Conservation (phyloP, 75 land plant species). For the Sequoia sempervirens region DNA sequence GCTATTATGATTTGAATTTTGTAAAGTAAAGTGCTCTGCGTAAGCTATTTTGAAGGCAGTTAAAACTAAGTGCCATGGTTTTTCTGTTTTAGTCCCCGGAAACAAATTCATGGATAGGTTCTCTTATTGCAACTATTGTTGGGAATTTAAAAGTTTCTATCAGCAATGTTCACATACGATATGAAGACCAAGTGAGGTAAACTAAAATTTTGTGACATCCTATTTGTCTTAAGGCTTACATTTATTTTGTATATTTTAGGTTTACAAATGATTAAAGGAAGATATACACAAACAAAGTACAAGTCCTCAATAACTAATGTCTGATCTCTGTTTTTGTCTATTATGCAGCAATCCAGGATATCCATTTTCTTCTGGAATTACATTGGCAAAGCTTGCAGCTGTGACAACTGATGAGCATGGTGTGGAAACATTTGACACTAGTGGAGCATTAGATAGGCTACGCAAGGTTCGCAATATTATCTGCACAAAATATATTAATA, state of each 20-base stretch:
- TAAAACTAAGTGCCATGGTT: neutral
- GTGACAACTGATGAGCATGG: constrained; percentile 91
- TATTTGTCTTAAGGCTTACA: neutral
- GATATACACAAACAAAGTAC: neutral
- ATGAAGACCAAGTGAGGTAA: constrained; percentile 87
- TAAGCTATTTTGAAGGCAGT: neutral
- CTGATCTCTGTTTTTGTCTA: neutral
- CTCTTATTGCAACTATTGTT: constrained; percentile 84
- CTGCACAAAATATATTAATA: neutral
- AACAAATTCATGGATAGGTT: constrained; percentile 85
- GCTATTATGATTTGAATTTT: neutral
- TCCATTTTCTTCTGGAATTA: constrained; percentile 84
- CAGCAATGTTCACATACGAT: constrained; percentile 96
- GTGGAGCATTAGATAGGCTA: constrained; percentile 92
- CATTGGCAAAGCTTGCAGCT: constrained; percentile 93
- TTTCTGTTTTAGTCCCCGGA: constrained; percentile 53
- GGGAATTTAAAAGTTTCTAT: constrained; percentile 94
- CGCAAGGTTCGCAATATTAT: constrained; percentile 60
- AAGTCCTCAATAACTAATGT: neutral
- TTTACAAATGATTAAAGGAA: neutral
- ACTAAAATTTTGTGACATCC: neutral
- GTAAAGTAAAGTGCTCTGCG: neutral
- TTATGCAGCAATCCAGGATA: constrained; percentile 77
- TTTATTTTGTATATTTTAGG: neutral
- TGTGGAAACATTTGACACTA: constrained; percentile 92